Evolutionary conservation across 805 yeast species (phyloP).

Genomic region (Candida patagonica): DNA sequence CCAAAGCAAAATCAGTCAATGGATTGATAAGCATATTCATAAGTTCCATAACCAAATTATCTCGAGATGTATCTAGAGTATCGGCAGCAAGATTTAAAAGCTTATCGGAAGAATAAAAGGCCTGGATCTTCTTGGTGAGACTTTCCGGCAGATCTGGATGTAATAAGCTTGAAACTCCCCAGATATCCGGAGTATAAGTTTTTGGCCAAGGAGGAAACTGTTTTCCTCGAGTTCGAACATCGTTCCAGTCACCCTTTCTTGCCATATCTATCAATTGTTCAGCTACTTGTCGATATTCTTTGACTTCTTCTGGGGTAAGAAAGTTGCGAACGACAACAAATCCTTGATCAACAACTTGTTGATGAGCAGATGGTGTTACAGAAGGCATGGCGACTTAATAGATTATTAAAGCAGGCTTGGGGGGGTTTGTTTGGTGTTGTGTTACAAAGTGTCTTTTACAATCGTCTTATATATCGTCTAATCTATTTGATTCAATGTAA

Average conservation of each 20-base stretch:
- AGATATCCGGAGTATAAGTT: slow-evolving; percentile 41
- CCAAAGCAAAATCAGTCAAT: slow-evolving; percentile 41
- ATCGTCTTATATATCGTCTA: no score
- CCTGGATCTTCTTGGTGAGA: slow-evolving; percentile 7
- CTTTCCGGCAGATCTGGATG: slow-evolving; percentile 37
- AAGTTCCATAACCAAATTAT: slow-evolving; percentile 37
- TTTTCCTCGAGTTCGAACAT: slow-evolving; percentile 42
- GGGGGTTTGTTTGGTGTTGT: no score
- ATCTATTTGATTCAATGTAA: no score
- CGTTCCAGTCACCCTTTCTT: slow-evolving; percentile 40
- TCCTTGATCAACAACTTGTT: slow-evolving; percentile 17
- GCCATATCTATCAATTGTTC: slow-evolving; percentile 33
- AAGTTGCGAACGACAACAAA: slow-evolving; percentile 34
- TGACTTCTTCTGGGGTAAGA: slow-evolving; percentile 34
- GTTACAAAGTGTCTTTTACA: no score
- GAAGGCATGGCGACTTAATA: no score
- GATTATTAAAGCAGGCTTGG: no score
- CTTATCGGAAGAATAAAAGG: slow-evolving; percentile 14
- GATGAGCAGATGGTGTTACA: no score
- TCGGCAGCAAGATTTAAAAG: slow-evolving; percentile 34
- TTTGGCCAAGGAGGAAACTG: slow-evolving; percentile 53
- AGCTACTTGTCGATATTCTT: slow-evolving; percentile 25
- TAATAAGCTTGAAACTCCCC: slow-evolving; percentile 43
- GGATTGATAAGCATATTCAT: slow-evolving; percentile 47
- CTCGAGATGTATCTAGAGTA: slow-evolving; percentile 33